Evolutionary conservation across 371 early-diverging fungal species (phyloP), one percentile per base, ranked within the genome.

Genomic region (Batkoa obscura): DNA sequence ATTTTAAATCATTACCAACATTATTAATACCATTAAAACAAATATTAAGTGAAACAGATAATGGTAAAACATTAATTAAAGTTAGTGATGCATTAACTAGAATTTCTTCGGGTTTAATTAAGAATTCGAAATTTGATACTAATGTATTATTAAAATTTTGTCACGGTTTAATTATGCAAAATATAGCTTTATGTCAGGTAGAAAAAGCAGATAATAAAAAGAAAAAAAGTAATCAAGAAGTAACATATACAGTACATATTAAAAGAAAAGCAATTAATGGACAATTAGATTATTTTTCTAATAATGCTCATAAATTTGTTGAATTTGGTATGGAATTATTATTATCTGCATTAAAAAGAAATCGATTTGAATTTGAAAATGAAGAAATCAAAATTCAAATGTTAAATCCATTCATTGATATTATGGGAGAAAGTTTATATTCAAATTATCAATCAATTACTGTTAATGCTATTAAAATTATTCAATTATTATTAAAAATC

Each of bases 251-350:
- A 13, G 86, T 88, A n/a, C 75, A 87, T 59, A 65, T 79, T 38
- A 79, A 77, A 51, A 72, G 85, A 12, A 71, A 72, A 30, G 64
- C 65, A 5, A 46, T 62, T 2, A 67, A 68, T 31, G 33, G 56
- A 3, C 45, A 43, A 5, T 60, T 56, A 31, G 80, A 80, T 49
- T 75, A 80, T 52, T 84, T 81, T 64, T 68, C 73, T 33, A 72
- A 72, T 31, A 93, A 97, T 55, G 86, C 87, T 1, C 80, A 90
- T 62, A 72, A 82, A 10, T 92, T 97, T 66, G 84, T 91, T 45
- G 83, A 83, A 56, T 94, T 97, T 75, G 96, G 96, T 2, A 66
- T 95, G 13, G 72, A 75, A 32, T 68, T 94, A n/a, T 68, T 84
- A 56, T 70, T 80, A 12, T 69, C 81, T 0, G 75, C 80, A 0